These are phyloP conservation scores for Osmanthus fragrans DNA, from an alignment of 257 asterid species.

Conservation along the genomic window DNA sequence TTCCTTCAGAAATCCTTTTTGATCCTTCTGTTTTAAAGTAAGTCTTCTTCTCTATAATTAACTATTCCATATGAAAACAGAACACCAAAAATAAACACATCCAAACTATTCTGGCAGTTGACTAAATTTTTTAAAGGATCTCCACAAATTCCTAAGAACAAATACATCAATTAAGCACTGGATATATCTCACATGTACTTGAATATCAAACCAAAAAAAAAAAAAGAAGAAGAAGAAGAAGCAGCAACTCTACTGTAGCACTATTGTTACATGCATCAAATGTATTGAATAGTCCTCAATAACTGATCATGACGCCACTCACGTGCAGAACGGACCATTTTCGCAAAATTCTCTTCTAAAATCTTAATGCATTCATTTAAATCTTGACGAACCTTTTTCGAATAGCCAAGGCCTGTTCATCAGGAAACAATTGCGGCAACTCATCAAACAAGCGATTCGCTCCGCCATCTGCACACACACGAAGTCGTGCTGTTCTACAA, in stretches of 20 bases:
- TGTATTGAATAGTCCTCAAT: background rate
- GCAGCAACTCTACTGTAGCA: background rate
- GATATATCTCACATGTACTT: background rate
- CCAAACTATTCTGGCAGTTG: background rate
- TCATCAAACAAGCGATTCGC: slow-evolving; percentile 88
- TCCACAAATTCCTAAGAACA: background rate
- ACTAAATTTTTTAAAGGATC: background rate
- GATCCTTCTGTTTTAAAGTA: background rate
- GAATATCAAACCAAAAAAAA: background rate
- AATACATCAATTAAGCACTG: background rate
- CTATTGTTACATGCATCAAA: background rate
- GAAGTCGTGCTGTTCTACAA: slow-evolving; percentile 74
- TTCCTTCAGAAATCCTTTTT: background rate
- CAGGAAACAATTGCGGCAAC: slow-evolving; percentile 69
- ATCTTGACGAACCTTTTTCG: slow-evolving; percentile 56
- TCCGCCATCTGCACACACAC: slow-evolving; percentile 92
- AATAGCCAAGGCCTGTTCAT: slow-evolving; percentile 49
- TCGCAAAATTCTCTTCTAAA: too few species aligned
- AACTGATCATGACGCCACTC: background rate
- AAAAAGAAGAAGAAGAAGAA: too few species aligned
- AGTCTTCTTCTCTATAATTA: background rate
- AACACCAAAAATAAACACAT: background rate
- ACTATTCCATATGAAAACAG: background rate
- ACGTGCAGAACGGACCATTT: background rate
- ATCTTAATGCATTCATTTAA: too few species aligned